phyloP scores from a whole-genome alignment of 2,329 filamentous ascomycete species.

The Lomentospora prolificans region DNA sequence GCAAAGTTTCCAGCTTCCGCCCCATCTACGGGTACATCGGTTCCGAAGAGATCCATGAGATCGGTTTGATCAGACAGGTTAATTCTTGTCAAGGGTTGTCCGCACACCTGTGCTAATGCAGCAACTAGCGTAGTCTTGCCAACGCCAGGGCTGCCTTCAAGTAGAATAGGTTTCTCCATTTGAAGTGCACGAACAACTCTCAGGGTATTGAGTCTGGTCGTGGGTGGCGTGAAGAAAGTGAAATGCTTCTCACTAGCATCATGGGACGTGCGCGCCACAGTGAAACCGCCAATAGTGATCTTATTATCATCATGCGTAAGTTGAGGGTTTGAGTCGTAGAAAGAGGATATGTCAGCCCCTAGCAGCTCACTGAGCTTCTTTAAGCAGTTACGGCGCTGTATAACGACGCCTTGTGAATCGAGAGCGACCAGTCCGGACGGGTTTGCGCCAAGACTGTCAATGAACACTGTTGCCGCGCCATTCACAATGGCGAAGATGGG shows the following conservation, averaged over 20 bases:
- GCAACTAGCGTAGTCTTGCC: slow-evolving; percentile 92
- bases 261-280: slow-evolving; percentile 36
- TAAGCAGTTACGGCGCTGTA: slow-evolving; percentile 66
- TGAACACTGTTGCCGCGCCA: slow-evolving; percentile 88
- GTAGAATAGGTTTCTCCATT: slow-evolving; percentile 78
- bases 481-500: slow-evolving; percentile 51
- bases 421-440: slow-evolving; percentile 77
- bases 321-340: slow-evolving; percentile 56
- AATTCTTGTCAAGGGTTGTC: slow-evolving; percentile 78
- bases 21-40: slow-evolving; percentile 92
- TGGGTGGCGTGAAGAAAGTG: slow-evolving; percentile 81
- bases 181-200: slow-evolving; percentile 82
- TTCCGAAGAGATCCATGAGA: slow-evolving; percentile 93
- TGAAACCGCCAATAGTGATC: slow-evolving; percentile 67
- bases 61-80: slow-evolving; percentile 98
- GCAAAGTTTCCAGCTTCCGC: slow-evolving; percentile 82
- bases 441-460: slow-evolving; percentile 91
- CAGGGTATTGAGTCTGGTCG: slow-evolving; percentile 83
- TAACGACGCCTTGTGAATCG: slow-evolving; percentile 56
- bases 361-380: slow-evolving; percentile 61
- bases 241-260: slow-evolving; percentile 17
- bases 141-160: slow-evolving; percentile 96
- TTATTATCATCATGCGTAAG: slow-evolving; percentile 42
- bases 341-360: slow-evolving; percentile 45
- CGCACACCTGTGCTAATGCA: slow-evolving; percentile 70